Evolutionary conservation across 345 rosid species (phyloP).

Genomic region (Hypericum perforatum): DNA sequence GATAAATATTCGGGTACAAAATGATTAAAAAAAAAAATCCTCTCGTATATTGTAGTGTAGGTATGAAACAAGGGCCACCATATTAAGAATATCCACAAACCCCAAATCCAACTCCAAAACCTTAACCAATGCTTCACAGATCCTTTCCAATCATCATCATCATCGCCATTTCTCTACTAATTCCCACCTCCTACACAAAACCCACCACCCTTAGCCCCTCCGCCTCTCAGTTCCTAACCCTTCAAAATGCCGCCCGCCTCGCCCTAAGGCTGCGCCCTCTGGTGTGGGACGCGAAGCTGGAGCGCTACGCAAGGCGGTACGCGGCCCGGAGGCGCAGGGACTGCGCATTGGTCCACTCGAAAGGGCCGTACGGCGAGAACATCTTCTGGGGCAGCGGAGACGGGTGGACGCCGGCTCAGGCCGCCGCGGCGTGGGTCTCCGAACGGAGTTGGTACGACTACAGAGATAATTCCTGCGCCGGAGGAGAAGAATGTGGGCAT

Average conservation of each 20-base stretch:
- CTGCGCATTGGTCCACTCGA: conserved; percentile 1
- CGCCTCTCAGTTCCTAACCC: background rate
- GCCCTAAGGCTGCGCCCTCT: background rate
- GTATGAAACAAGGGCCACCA: no score
- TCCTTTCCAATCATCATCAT: no score
- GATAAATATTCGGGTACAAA: no score
- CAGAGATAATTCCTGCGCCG: background rate
- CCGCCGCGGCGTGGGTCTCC: background rate
- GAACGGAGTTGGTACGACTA: background rate
- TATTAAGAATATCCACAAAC: no score
- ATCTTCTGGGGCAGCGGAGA: conserved; percentile 1
- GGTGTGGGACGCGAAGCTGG: background rate
- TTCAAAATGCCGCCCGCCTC: background rate
- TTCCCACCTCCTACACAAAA: no score
- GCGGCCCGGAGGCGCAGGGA: background rate
- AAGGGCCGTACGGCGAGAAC: conserved; percentile 5
- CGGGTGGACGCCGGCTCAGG: conserved; percentile 5
- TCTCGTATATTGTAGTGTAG: no score
- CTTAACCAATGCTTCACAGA: no score
- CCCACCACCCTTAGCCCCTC: background rate
- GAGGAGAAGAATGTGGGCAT: background rate
- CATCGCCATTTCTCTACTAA: no score
- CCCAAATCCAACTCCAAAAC: no score
- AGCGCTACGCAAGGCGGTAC: background rate
- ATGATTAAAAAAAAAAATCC: no score